A percentile compares a stretch with the other conserved stretches of the same genome.
phyloP scores from a whole-genome alignment of 2,329 filamentous ascomycete genomes.

The Paraphoma chrysanthemicola region DNA sequence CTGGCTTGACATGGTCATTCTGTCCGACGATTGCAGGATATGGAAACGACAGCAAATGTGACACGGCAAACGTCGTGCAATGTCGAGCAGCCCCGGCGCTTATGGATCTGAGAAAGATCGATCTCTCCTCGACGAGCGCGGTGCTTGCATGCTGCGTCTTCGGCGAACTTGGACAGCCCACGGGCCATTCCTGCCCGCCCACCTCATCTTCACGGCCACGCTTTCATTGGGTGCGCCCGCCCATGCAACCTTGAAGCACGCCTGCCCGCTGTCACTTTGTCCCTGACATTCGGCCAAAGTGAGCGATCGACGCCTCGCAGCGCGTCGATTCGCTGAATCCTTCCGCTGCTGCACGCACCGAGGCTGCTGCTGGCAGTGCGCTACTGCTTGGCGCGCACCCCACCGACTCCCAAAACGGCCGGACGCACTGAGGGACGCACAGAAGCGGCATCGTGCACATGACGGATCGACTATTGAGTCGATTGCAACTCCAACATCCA shows the following conservation, averaged over 20 bases:
- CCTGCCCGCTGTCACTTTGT: conserved; percentile 15
- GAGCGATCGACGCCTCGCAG: conserved; percentile 10
- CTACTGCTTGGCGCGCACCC: conserved; percentile 14
- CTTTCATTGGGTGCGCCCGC: conserved; percentile 14
- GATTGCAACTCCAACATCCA: neutral
- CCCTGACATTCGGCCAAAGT: conserved; percentile 23
- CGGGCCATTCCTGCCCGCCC: conserved; percentile 11
- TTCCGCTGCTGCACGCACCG: conserved; percentile 1
- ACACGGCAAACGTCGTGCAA: neutral
- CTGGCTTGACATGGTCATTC: neutral
- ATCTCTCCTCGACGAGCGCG: too few species aligned
- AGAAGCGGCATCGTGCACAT: neutral
- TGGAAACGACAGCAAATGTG: neutral
- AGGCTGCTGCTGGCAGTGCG: neutral
- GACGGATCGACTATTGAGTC: neutral
- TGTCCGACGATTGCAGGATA: too few species aligned
- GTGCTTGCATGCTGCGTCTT: conserved; percentile 5
- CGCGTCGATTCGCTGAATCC: conserved; percentile 10
- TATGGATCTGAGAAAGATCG: too few species aligned
- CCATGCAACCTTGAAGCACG: conserved; percentile 8
- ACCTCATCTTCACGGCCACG: conserved; percentile 2
- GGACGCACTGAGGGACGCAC: conserved; percentile 1
- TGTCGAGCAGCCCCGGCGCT: too few species aligned
- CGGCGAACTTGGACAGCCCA: conserved; percentile 14
- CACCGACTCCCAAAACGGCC: conserved; percentile 25